Base-by-base conservation (phyloP, 1,284 basidiomycete species). In the Apiotrichum porosum region DNA sequence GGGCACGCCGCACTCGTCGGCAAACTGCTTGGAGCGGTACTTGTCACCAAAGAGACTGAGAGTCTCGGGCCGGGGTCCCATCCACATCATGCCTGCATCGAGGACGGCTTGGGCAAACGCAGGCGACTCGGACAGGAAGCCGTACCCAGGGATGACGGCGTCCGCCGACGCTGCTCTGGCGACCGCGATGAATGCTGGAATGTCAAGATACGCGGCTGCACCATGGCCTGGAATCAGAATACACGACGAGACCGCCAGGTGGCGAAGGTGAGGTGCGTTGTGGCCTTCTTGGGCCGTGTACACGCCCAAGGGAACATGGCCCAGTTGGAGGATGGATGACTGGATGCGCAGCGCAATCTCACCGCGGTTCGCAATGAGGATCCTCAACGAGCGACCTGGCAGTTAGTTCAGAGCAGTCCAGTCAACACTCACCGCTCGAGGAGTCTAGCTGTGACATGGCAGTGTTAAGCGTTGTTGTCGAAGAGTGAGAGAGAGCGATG, bases 1-100 rank as follows among this genome's bases (percentile, higher is more conserved):
- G 22, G 53, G 53, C 22, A 85, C 85, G 77, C 24, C 81, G 79
- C 91, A 95, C 93, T 94, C 86, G 58, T 90, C 81, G 65, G 92
- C 86, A 69, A 95, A 83, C 54, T 79, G 75, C 59, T 84, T 95
- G 56, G 85, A 88, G 47, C 57, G 44, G 38, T 49, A 80, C 70
- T 86, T 86, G 23, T 80, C 66, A 0, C 83, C 83, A 80, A 85
- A 83, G 26, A 67, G 66, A 3, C 70, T 60, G 28, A 87, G 83
- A 9, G 78, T 72, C 12, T 79, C 74, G 0, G 81, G 72, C 1
- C 69, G 74, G 0, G 85, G 84, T 0, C 84, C 85, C 9, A 85
- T 71, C 75, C 81, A 85, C 8, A 75, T 75, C 21, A 86, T 71
- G 0, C 81, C 82, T 4, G 73, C 73, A 3, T 76, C 73, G 9